Evolutionary conservation across 768 basidiomycete species (phyloP), one percentile per base, ranked within the genome.

Genomic region (Termitomyces sp.): DNA sequence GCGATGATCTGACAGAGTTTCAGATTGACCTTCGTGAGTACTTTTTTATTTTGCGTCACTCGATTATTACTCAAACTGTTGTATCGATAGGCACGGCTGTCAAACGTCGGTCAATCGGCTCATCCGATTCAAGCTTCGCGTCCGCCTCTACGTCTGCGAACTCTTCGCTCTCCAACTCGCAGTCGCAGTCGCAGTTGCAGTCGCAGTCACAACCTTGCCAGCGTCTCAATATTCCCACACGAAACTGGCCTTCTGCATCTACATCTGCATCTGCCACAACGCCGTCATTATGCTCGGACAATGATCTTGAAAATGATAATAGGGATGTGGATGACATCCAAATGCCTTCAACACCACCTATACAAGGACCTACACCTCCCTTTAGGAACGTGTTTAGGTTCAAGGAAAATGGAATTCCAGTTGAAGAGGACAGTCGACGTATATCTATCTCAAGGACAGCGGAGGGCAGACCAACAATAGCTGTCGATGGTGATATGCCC

Each of bases 241-340:
- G 49, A 35, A 46, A 46, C 22, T 54, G 60, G 55, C 54, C 50
- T 17, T 57, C 58, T 46, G 32, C 37, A 15, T 54, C 53, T 35
- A 46, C 44, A 5, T 65, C 63, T 54, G 64, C 66, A 42, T 60
- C 68, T 19, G 56, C 63, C 7, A 65, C 79, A 7, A 90, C 88
- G 0, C 88, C 88, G 0, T 89, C 87, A 0, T 71, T 90, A 15
- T 86, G 81, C 62, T 90, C 88, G 3, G 88, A 90, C 64, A 85
- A 87, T 55, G 86, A 74, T 19, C 52, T 59, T 32, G 74, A 85
- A 34, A 70, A 70, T 46, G 74, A 84, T 38, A 69, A 71, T 48
- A 78, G 78, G 15, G 75, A 80, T 32, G 79, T 79, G 49, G 73
- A 74, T 5, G 78, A 82, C 38, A 82, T 83, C 45, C 67, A 69